Base-by-base conservation (phyloP, 345 rosid genomes). In the Anastatica hierochuntica region DNA sequence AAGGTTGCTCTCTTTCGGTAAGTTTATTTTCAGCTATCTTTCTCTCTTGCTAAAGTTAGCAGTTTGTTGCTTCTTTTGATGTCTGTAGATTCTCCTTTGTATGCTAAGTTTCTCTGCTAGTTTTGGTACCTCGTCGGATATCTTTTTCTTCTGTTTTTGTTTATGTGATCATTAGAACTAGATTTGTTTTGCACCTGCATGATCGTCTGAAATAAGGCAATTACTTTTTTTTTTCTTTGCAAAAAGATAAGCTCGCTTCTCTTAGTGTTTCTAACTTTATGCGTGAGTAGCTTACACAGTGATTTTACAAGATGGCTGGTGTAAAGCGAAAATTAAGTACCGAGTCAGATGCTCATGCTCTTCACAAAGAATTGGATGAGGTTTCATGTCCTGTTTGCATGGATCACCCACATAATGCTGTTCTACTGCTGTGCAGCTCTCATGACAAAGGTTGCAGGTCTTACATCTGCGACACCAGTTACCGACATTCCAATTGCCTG, bases 381-480 rank as follows among this genome's bases (percentile, higher is more conserved):
- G 79, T 85, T 63, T 81, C 77, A 49, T 89, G 97, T 62, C 83
- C 97, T 66, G 88, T 89, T 72, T 89, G 97, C 81, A 89, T 85
- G 94, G 97, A 89, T 69, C 88, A 85, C 69, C 95, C 97, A 45
- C 97, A 89, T 76, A 89, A 85, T 79, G 95, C 90, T 76, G 90
- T 89, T 72, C 85, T 85, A 49, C 82, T 89, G 61, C 73, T 70
- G 49, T 85, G 97, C 80, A 78, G 85, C 77, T 89, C 95, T 3
- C 84, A 79, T 63, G 88, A 81, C 52, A 83, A 85, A 79, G 95
- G 97, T 53, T 89, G 97, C 76, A 78, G 82, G 71, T 74, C 95
- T 56, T 89, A 81, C 69, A 81, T 89, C 62, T 89, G 97, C 62
- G 95, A 85, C 66, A 83, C 95, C 56, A 89, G 95, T 74, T 77